Evolutionary conservation across 73 alveolate species (phyloP), one percentile per base, ranked within the genome.

Genomic region (Durusdinium trenchii): DNA sequence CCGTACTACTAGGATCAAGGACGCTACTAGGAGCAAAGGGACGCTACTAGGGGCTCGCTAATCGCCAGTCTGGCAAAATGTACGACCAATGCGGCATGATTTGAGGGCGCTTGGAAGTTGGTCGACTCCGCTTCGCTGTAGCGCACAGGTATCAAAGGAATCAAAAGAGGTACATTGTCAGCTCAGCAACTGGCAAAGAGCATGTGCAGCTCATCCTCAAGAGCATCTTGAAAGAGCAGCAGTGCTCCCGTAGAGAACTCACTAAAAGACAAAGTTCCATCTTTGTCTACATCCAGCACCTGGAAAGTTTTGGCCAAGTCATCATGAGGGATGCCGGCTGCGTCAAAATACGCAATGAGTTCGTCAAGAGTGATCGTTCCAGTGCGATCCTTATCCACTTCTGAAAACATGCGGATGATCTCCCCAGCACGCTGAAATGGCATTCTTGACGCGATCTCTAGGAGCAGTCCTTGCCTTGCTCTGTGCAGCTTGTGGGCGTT

Each of bases 401-500:
- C 78, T 46, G 90, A 7, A 26, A 57, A 52, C 79, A 67, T 91
- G n/a, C 98, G 98, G 32, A 91, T 91, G 45, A 91, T 91, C 76
- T 91, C 98, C 9, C 98, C 98, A 28, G 98, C 98, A 6, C 98
- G 98, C 32, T 43, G 42, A 60, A 91, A 69, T 40, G 98, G 98
- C 98, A 91, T 62, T 26, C 98, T 51, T 6, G 98, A 76, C 57
- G 98, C 98, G 36, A 91, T 91, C 35, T 91, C 98, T 48, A 91
- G 60, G 46, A 91, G 57, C n/a, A 91, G 78, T 52, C 98, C 98
- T 26, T 91, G 98, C 57, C 98, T 62, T 6, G 98, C 98, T 18
- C 98, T 87, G 90, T 91, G 98, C 89, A 91, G 16, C 57, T 91
- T 91, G 98, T 91, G 98, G 45, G 89, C 98, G n/a, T n/a, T 91